A percentile compares a stretch with the other conserved stretches of the same genome.
phyloP scores from a whole-genome alignment of 306 rosid genomes.

The Pterocarpus macrocarpus region DNA sequence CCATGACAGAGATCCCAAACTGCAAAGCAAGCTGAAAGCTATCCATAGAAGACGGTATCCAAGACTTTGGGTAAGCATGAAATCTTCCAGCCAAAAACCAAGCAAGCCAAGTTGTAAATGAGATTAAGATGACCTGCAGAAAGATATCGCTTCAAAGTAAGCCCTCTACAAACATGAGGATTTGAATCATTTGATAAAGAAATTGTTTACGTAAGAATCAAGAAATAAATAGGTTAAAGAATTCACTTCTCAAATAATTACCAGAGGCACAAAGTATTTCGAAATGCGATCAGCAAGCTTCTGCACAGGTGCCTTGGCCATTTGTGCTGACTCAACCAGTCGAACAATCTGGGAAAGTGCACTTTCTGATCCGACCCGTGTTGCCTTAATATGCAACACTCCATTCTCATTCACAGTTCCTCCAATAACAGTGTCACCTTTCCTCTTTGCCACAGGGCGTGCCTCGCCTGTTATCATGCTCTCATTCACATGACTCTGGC shows the following conservation, averaged over 20 bases:
- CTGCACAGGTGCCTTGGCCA: slow-evolving; percentile 90
- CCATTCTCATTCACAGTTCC: slow-evolving; percentile 85
- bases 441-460: slow-evolving; percentile 59
- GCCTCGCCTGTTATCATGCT: slow-evolving; percentile 91
- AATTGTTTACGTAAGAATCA: background rate
- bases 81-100: slow-evolving; percentile 78
- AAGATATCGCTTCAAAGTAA: slow-evolving; percentile 1
- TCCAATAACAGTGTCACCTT: slow-evolving; percentile 76
- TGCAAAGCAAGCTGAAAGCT: slow-evolving; percentile 84
- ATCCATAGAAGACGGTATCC: slow-evolving; percentile 76
- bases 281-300: slow-evolving; percentile 80
- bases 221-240: background rate
- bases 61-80: slow-evolving; percentile 65
- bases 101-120: slow-evolving; percentile 73
- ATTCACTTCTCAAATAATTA: slow-evolving; percentile 26
- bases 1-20: slow-evolving; percentile 88
- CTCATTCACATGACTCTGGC: slow-evolving; percentile 79
- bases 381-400: slow-evolving; percentile 72
- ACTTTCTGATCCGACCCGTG: slow-evolving; percentile 82
- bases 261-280: slow-evolving; percentile 81
- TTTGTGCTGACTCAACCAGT: slow-evolving; percentile 83
- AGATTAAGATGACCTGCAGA: slow-evolving; percentile 65
- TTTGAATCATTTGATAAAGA: background rate
- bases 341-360: slow-evolving; percentile 79
- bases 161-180: too few relatives aligned